These are phyloP conservation scores for Botrytis sinoallii DNA, from an alignment of 2,329 filamentous ascomycete species.

Conservation along the genomic window DNA sequence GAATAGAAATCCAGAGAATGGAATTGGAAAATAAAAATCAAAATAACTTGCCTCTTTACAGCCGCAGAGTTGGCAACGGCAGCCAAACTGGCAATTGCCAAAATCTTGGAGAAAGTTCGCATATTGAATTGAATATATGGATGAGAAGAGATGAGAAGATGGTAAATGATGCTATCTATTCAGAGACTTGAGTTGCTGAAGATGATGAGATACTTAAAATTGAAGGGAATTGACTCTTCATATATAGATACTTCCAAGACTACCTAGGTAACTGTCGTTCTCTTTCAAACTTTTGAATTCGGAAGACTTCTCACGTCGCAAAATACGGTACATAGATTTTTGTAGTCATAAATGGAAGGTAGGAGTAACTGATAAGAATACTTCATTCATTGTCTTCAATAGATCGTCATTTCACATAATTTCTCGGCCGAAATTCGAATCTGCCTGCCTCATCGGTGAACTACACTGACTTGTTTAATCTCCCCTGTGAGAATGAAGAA, in stretches of 20 bases:
- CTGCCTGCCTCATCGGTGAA: background rate
- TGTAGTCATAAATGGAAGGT: background rate
- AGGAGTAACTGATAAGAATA: background rate
- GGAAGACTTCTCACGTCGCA: background rate
- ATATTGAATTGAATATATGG: background rate
- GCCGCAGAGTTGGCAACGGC: conserved; percentile 21
- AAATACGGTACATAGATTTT: too few relatives aligned
- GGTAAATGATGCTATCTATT: background rate
- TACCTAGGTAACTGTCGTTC: background rate
- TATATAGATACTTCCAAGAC: background rate
- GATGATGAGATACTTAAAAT: background rate
- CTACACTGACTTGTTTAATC: background rate
- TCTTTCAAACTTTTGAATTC: background rate
- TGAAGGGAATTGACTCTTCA: background rate
- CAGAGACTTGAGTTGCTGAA: too few relatives aligned
- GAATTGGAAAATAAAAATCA: background rate
- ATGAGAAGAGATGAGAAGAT: background rate
- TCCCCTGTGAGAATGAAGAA: background rate
- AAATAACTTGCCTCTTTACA: conserved; percentile 5
- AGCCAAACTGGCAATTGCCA: conserved; percentile 21
- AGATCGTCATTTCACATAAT: background rate
- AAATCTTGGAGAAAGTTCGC: conserved; percentile 7
- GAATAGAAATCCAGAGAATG: too few relatives aligned
- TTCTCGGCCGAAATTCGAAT: background rate
- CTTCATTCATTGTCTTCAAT: background rate